Percentiles rank a stretch among this genome's conserved stretches.
These are phyloP conservation scores for Diplotaxis tenuifolia DNA, from an alignment of 345 rosid species.

Conservation along the genomic window DNA sequence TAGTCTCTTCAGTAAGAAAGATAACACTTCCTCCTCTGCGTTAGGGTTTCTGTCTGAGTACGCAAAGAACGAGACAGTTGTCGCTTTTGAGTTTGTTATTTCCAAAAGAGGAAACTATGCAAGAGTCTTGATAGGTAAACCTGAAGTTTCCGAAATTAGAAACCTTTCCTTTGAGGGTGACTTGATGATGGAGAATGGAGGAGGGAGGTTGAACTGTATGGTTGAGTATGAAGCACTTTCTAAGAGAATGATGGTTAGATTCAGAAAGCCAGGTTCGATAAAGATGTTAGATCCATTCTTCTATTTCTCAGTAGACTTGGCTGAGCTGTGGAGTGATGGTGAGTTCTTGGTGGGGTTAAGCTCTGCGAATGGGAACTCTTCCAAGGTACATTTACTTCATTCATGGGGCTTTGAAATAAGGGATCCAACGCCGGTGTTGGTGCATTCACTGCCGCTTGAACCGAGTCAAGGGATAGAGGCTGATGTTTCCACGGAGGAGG, in stretches of 20 bases:
- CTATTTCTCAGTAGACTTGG: slow-evolving; percentile 51
- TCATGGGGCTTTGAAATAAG: slow-evolving; percentile 65
- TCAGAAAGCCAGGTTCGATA: slow-evolving; percentile 45
- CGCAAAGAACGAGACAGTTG: slow-evolving; percentile 13
- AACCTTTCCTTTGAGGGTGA: slow-evolving; percentile 37
- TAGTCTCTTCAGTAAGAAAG: slow-evolving; percentile 29
- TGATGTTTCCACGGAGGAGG: neutral
- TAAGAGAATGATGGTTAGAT: slow-evolving; percentile 62
- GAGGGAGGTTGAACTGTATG: slow-evolving; percentile 63
- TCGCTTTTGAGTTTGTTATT: slow-evolving; percentile 53
- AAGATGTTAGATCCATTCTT: slow-evolving; percentile 65
- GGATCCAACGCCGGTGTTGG: slow-evolving; percentile 54
- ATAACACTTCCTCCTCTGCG: slow-evolving; percentile 39
- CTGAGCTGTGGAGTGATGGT: slow-evolving; percentile 46
- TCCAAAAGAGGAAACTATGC: slow-evolving; percentile 43
- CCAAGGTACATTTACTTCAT: slow-evolving; percentile 50
- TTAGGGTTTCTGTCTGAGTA: slow-evolving; percentile 16
- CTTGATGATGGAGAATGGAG: slow-evolving; percentile 45
- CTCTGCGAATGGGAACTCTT: slow-evolving; percentile 56
- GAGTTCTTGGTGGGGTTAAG: slow-evolving; percentile 61
- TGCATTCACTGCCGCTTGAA: slow-evolving; percentile 71
- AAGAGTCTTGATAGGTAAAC: slow-evolving; percentile 56
- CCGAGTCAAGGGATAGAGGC: slow-evolving; percentile 34
- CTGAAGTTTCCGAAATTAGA: slow-evolving; percentile 44
- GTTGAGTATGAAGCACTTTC: slow-evolving; percentile 69